Conservation (phyloP, 106 monocot species). For the Hemerocallis citrina region DNA sequence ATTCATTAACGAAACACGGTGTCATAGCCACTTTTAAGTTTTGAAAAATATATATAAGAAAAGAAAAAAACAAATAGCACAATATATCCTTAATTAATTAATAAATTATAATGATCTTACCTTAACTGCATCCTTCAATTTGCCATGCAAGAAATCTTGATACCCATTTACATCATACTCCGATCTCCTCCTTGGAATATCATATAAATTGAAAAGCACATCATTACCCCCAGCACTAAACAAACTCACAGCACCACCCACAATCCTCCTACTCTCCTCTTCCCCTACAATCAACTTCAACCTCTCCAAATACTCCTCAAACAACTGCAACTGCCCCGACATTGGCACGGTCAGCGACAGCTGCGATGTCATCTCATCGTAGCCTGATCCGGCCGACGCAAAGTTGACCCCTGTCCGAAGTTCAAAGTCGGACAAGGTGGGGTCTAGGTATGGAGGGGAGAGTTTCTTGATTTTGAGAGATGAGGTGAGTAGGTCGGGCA, state of each 20-base stretch:
- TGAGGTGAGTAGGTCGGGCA: slow-evolving; percentile 6
- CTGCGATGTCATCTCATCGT: slow-evolving; percentile 5
- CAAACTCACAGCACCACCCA: slow-evolving; percentile 4
- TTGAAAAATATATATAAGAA: too few species aligned
- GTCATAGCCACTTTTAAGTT: too few species aligned
- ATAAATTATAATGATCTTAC: slow-evolving; percentile 8
- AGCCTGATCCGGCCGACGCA: slow-evolving; percentile 12
- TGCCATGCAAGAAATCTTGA: slow-evolving; percentile 27
- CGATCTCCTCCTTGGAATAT: slow-evolving; percentile 5
- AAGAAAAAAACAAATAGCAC: too few species aligned
- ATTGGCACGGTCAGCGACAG: not conserved
- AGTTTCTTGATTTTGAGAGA: not conserved
- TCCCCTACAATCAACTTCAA: slow-evolving; percentile 3
- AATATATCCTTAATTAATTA: too few species aligned
- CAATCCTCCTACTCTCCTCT: not conserved
- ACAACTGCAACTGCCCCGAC: slow-evolving; percentile 8
- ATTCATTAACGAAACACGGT: too few species aligned
- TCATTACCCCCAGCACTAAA: slow-evolving; percentile 18
- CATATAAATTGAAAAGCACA: slow-evolving; percentile 17
- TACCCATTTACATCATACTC: slow-evolving; percentile 18
- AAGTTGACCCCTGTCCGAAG: slow-evolving; percentile 12
- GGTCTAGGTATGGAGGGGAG: slow-evolving; percentile 3
- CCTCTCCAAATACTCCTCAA: slow-evolving; percentile 10
- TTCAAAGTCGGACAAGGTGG: not conserved
- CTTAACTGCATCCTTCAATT: slow-evolving; percentile 11